Percentiles rank a stretch among this genome's conserved stretches.
These are phyloP conservation scores for Penicillium robsamsonii DNA, from an alignment of 495 filamentous ascomycete species.

Conservation along the genomic window DNA sequence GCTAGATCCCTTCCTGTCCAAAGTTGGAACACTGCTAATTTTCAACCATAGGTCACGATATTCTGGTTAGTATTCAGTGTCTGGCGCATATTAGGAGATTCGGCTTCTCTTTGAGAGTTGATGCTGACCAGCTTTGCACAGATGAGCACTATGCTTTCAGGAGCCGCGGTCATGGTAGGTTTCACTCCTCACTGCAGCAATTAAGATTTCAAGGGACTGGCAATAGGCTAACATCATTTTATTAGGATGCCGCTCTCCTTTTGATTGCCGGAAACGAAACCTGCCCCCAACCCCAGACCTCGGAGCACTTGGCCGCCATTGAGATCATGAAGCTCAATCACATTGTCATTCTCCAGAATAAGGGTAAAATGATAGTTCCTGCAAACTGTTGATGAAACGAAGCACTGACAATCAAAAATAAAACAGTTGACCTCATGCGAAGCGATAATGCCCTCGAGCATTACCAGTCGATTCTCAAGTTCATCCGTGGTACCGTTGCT, in stretches of 20 bases:
- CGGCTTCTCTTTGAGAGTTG: background rate
- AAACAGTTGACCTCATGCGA: constrained; percentile 81
- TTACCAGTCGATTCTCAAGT: constrained; percentile 94
- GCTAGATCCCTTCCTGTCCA: background rate
- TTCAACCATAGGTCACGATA: constrained; percentile 69
- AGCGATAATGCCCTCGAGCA: constrained; percentile 89
- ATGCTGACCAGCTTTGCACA: constrained; percentile 12
- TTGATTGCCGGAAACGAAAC: constrained; percentile 98
- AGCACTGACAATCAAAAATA: background rate
- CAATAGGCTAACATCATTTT: background rate
- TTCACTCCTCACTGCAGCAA: too few relatives aligned
- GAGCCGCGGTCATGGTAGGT: constrained; percentile 85
- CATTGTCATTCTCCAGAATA: constrained; percentile 99
- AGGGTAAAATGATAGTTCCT: constrained; percentile 36
- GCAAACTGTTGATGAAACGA: background rate
- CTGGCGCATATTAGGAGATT: background rate
- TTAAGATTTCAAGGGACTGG: background rate
- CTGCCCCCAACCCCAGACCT: constrained; percentile 98
- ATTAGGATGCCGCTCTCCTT: constrained; percentile 81
- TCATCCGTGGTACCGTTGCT: constrained; percentile 95
- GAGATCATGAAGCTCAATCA: constrained; percentile 99
- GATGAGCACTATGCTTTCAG: constrained; percentile 99
- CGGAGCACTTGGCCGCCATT: constrained; percentile 96
- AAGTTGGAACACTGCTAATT: constrained; percentile 5
- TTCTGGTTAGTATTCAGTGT: constrained; percentile 55